Percentiles rank a stretch among this genome's conserved stretches.
Evolutionary conservation across 495 filamentous ascomycete species (phyloP).

Genomic region (Tetracladium setigerum): DNA sequence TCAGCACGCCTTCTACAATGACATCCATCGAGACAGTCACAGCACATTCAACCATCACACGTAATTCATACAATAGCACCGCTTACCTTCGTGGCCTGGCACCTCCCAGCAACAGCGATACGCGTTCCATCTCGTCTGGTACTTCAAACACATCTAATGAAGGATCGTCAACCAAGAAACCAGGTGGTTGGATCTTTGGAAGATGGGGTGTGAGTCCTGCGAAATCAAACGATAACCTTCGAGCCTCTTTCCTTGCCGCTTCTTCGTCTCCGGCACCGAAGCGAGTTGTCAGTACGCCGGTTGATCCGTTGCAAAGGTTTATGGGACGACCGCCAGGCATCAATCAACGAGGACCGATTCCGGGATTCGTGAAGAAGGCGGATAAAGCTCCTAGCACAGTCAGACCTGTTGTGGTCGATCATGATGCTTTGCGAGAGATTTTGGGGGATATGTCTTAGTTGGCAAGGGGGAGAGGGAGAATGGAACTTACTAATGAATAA

Average conservation of each 20-base stretch:
- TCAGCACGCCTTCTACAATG: conserved; percentile 21
- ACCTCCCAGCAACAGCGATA: conserved; percentile 13
- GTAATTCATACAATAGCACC: conserved; percentile 15
- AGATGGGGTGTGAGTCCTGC: conserved; percentile 42
- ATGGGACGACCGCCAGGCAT: conserved; percentile 37
- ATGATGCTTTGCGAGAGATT: conserved; percentile 17
- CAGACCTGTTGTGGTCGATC: conserved; percentile 29
- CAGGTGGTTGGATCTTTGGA: conserved; percentile 47
- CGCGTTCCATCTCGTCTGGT: conserved; percentile 20
- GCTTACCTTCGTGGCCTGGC: conserved; percentile 21
- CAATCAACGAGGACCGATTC: conserved; percentile 45
- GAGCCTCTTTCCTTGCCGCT: background rate
- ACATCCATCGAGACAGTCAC: conserved; percentile 28
- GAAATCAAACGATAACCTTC: conserved; percentile 7
- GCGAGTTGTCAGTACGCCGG: conserved; percentile 10
- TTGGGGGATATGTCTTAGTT: conserved; percentile 1
- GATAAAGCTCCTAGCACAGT: conserved; percentile 34
- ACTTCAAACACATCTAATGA: conserved; percentile 5
- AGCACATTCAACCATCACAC: conserved; percentile 25
- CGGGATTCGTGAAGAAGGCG: conserved; percentile 37
- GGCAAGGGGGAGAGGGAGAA: too few relatives aligned
- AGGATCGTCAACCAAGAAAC: conserved; percentile 28
- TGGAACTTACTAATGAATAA: too few relatives aligned
- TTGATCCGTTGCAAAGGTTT: conserved; percentile 7
- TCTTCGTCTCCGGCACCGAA: background rate